phyloP scores from a whole-genome alignment of 1,139 yeast species.

The Sugiyamaella japonica region DNA sequence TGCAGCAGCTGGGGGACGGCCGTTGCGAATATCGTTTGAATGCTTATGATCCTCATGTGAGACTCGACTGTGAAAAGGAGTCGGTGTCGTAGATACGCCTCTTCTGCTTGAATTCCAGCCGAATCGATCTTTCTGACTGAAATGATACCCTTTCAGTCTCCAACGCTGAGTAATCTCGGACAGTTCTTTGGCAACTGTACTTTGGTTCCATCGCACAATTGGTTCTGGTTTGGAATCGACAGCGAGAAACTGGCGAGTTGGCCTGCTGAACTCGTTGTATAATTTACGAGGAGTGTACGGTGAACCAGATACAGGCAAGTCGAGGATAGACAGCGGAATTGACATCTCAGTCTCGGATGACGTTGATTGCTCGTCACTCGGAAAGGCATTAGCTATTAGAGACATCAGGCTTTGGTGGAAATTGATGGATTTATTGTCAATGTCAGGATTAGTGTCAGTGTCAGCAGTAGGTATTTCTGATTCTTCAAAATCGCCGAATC shows the following conservation, averaged over 20 bases:
- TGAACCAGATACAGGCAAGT: conserved; percentile 3
- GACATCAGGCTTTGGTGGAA: conserved; percentile 1
- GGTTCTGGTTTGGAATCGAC: conserved; percentile 31
- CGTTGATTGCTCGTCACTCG: background rate
- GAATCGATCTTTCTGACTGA: conserved; percentile 3
- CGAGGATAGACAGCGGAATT: conserved; percentile 17
- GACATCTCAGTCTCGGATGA: background rate
- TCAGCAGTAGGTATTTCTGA: background rate
- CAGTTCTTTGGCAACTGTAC: conserved; percentile 28
- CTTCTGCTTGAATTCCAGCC: conserved; percentile 10
- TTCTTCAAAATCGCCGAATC: conserved; percentile 25
- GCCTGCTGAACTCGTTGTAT: conserved; percentile 33
- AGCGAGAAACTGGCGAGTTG: conserved; percentile 35
- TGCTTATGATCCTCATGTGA: no score
- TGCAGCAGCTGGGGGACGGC: background rate
- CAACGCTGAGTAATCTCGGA: conserved; percentile 25
- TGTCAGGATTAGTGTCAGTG: background rate
- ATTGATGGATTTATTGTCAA: background rate
- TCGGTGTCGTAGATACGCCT: background rate
- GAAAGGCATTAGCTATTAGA: background rate
- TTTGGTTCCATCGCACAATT: conserved; percentile 28
- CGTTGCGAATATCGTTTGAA: no score
- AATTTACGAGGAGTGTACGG: conserved; percentile 29
- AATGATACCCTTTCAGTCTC: conserved; percentile 18
- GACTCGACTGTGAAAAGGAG: no score